Evolutionary conservation across 768 basidiomycete genomes (phyloP).

Genomic region (Leccinum pellstonianum): DNA sequence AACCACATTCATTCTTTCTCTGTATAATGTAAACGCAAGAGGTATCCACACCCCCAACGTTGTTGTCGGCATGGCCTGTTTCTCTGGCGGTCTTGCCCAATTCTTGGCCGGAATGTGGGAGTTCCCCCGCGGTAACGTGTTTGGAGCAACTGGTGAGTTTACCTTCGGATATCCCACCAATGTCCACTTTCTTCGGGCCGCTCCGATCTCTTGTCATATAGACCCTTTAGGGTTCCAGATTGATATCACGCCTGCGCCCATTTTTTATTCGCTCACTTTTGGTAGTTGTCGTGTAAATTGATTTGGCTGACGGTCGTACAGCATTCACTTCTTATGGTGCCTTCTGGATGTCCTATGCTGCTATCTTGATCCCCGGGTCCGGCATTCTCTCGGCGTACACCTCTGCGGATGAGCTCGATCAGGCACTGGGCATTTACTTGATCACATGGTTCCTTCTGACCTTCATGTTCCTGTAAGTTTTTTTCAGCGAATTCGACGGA

Average conservation of each 20-base stretch:
- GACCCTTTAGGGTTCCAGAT: too few species aligned
- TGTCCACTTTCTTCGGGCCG: background rate
- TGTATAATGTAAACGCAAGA: slow-evolving; percentile 67
- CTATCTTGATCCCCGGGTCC: slow-evolving; percentile 66
- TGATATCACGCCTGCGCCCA: background rate
- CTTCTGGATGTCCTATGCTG: slow-evolving; percentile 85
- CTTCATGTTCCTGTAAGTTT: slow-evolving; percentile 59
- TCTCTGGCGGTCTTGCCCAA: slow-evolving; percentile 82
- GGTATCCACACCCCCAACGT: slow-evolving; percentile 58
- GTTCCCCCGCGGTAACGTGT: slow-evolving; percentile 65
- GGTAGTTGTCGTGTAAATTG: background rate
- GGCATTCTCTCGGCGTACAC: slow-evolving; percentile 60
- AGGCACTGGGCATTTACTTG: slow-evolving; percentile 74
- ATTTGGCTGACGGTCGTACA: slow-evolving; percentile 23
- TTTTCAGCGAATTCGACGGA: background rate
- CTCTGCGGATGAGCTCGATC: slow-evolving; percentile 37
- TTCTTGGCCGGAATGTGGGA: slow-evolving; percentile 91
- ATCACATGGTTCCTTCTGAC: slow-evolving; percentile 74
- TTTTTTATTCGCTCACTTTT: background rate
- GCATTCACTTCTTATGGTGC: slow-evolving; percentile 83
- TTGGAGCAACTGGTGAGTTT: slow-evolving; percentile 67
- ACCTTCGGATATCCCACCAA: background rate
- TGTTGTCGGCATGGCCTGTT: slow-evolving; percentile 84
- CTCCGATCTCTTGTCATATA: background rate
- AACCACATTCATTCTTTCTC: slow-evolving; percentile 75